Base-by-base conservation (phyloP, 352 stramenopile genomes). In the Aphanomyces euteiches region DNA sequence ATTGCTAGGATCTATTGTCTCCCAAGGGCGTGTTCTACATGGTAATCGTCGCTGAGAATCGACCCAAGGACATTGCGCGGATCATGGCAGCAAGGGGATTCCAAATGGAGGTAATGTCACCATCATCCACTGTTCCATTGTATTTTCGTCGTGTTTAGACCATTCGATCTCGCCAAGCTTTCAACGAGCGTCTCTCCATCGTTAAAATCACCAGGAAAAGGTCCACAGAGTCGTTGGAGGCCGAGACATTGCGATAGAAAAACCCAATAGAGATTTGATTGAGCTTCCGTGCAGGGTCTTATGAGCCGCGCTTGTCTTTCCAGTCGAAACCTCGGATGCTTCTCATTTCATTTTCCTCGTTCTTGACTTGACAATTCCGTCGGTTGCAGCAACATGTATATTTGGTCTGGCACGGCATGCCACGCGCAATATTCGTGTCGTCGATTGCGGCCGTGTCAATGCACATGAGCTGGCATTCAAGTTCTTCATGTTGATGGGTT, bases 11-110 rank as follows among this genome's bases (percentile, higher is more conserved):
- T 34, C 39, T 98, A 53, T 57, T 98, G 8, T 95, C 88, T 1
- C 75, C 82, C 3, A 71, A 40, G 19, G 96, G 97, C 10, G 85
- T 98, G 5, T 97, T 98, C 61, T 99, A 99, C 78, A 90, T 99
- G 81, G 91, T 99, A n/a, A 90, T 96, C 5, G 95, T 99, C 1
- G 85, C 96, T 50, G 96, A 99, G 73, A 99, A 99, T 81, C 90
- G 96, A 71, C 97, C 96, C 3, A 87, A 94, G 53, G 83, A 99
- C 73, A 97, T 99, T 43, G 83, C 77, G 7, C 66, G 75, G n/a
- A 80, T 92, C 65, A 77, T 97, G 13, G 75, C 75, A 0, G 73
- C 71, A 7, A 75, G 92, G 45, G 85, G 87, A 15, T 90, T 95
- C 48, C 28, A 78, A 40, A 93, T 86, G 79, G 85, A 73, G 47